These are phyloP conservation scores for Pleurotus sapidus DNA, from an alignment of 768 basidiomycete genomes.

Conservation along the genomic window DNA sequence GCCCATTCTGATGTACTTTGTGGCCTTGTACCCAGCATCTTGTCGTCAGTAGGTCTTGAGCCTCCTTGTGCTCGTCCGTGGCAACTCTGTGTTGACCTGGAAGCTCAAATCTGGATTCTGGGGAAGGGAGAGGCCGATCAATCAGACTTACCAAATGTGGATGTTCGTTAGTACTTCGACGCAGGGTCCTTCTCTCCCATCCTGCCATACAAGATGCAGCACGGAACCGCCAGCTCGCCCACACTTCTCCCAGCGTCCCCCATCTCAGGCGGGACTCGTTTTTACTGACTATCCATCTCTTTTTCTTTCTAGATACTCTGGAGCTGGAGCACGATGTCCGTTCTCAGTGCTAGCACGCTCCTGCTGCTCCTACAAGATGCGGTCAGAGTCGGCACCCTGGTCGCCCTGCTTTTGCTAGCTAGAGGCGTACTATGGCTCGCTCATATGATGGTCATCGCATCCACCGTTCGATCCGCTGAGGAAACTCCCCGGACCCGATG, in stretches of 20 bases:
- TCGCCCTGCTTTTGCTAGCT: constrained; percentile 29
- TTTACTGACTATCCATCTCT: background rate
- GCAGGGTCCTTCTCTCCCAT: constrained; percentile 1
- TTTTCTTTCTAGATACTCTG: constrained; percentile 2
- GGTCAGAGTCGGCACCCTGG: constrained; percentile 14
- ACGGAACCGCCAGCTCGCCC: background rate
- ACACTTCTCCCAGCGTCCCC: background rate
- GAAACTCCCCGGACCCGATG: constrained; percentile 46
- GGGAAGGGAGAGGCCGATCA: background rate
- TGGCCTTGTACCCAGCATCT: too few species aligned
- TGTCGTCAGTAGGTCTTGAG: too few species aligned
- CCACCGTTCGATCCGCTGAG: constrained; percentile 47
- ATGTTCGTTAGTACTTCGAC: constrained; percentile 6
- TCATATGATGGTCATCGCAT: constrained; percentile 38
- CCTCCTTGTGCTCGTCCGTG: too few species aligned
- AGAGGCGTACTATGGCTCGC: constrained; percentile 37
- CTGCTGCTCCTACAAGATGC: constrained; percentile 17
- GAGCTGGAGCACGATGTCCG: constrained; percentile 9
- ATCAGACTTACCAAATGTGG: constrained; percentile 2
- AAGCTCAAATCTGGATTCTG: too few species aligned
- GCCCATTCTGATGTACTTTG: background rate
- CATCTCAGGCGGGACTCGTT: background rate
- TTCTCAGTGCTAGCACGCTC: constrained; percentile 4
- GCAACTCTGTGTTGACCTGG: too few species aligned
- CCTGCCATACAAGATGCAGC: constrained; percentile 2